These are phyloP conservation scores for Begonia peltatifolia DNA, from an alignment of 306 rosid species.

Conservation along the genomic window DNA sequence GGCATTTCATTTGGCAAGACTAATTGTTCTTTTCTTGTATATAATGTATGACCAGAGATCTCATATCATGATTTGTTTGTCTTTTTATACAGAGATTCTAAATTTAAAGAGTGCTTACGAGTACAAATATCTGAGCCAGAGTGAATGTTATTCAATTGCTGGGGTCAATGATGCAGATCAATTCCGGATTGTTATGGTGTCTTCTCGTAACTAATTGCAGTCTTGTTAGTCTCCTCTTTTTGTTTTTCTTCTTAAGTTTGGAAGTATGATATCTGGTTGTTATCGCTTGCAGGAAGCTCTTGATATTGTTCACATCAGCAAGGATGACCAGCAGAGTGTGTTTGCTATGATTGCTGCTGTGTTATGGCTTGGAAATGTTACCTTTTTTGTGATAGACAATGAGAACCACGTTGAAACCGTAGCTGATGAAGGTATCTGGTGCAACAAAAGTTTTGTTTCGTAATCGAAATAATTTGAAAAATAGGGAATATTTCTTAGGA, in stretches of 20 bases:
- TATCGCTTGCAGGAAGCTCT: constrained; percentile 57
- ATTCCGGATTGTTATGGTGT: constrained; percentile 66
- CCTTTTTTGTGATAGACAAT: constrained; percentile 69
- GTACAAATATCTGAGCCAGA: constrained; percentile 79
- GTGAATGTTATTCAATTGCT: constrained; percentile 61
- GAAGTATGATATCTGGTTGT: neutral
- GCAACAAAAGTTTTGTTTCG: neutral
- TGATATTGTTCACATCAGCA: constrained; percentile 79
- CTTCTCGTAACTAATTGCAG: neutral
- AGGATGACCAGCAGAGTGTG: constrained; percentile 77
- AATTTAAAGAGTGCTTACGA: constrained; percentile 57
- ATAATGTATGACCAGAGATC: too few species aligned
- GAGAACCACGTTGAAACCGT: constrained; percentile 84
- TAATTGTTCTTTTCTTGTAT: too few species aligned
- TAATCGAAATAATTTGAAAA: too few species aligned
- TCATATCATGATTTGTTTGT: constrained; percentile 8
- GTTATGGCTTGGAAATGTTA: constrained; percentile 90
- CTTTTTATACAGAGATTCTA: constrained; percentile 50
- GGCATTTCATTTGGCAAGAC: too few species aligned
- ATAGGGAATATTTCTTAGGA: too few species aligned
- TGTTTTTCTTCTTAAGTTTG: neutral
- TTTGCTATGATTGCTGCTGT: constrained; percentile 99
- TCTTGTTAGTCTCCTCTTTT: neutral
- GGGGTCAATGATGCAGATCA: constrained; percentile 84
- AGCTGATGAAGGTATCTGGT: constrained; percentile 66